Evolutionary conservation across 495 filamentous ascomycete species (phyloP).

Genomic region (Talaromyces thailandensis): DNA sequence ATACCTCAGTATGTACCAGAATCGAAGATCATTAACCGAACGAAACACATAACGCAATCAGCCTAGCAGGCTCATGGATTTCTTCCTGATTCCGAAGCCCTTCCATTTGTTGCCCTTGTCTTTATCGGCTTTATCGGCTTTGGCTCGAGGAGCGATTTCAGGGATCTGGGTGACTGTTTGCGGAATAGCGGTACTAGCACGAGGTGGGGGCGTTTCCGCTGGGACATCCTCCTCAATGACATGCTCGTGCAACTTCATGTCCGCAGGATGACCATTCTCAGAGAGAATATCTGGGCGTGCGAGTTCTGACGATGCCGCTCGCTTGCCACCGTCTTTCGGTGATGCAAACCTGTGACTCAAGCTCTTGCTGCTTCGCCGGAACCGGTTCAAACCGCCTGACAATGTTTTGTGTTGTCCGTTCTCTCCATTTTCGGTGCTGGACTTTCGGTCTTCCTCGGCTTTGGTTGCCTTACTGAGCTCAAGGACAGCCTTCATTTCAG

Average conservation of each 20-base stretch:
- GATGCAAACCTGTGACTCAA: slow-evolving; percentile 38
- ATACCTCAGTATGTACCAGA: slow-evolving; percentile 1
- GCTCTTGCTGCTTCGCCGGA: slow-evolving; percentile 52
- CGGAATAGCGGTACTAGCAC: not conserved
- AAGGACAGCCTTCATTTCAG: slow-evolving; percentile 48
- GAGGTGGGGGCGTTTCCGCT: not conserved
- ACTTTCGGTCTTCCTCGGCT: slow-evolving; percentile 39
- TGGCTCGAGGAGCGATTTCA: slow-evolving; percentile 12
- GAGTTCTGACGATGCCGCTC: slow-evolving; percentile 23
- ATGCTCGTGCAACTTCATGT: slow-evolving; percentile 16
- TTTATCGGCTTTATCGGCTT: slow-evolving; percentile 13
- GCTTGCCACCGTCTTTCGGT: slow-evolving; percentile 26
- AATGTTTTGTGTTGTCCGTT: slow-evolving; percentile 31
- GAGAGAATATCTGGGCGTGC: slow-evolving; percentile 19
- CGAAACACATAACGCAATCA: not conserved
- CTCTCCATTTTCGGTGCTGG: slow-evolving; percentile 19
- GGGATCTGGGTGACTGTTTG: slow-evolving; percentile 3
- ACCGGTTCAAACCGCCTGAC: slow-evolving; percentile 36
- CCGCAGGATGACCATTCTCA: slow-evolving; percentile 13
- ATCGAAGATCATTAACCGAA: not conserved
- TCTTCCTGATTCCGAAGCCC: slow-evolving; percentile 35
- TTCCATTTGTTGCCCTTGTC: slow-evolving; percentile 26
- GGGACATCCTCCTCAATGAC: slow-evolving; percentile 15
- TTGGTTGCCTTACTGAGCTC: slow-evolving; percentile 45
- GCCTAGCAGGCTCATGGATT: slow-evolving; percentile 19